Evolutionary conservation across 164 flowering plant genomes (phyloP).

Genomic region (Berberis thunbergii): DNA sequence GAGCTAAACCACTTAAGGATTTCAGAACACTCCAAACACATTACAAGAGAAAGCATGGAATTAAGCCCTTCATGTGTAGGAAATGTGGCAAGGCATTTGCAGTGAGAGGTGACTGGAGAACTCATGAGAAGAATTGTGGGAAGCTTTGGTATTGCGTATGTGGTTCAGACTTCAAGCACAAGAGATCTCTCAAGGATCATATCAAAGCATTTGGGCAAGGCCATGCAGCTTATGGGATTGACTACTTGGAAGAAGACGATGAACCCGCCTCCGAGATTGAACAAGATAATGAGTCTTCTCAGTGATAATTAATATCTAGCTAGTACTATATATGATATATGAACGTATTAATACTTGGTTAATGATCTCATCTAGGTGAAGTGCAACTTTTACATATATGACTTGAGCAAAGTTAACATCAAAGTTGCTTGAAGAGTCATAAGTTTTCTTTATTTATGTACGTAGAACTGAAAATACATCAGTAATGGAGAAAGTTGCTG

Average conservation of each 20-base stretch:
- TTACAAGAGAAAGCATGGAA: constrained; percentile 15
- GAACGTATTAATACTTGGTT: neutral
- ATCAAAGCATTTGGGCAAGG: constrained; percentile 9
- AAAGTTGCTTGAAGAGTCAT: no score
- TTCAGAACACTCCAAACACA: constrained; percentile 11
- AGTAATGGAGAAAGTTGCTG: no score
- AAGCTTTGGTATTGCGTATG: constrained; percentile 11
- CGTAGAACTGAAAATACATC: no score
- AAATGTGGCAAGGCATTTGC: constrained; percentile 11
- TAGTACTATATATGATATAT: neutral
- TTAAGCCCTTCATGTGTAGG: constrained; percentile 12
- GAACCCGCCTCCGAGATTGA: neutral
- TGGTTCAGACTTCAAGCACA: constrained; percentile 12
- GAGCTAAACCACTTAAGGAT: constrained; percentile 37
- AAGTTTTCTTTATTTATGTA: no score
- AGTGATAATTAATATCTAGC: neutral
- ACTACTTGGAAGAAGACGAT: constrained; percentile 1
- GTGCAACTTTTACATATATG: no score
- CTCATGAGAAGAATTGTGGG: constrained; percentile 12
- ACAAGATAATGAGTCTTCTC: neutral
- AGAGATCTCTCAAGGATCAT: constrained; percentile 10
- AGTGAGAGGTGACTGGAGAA: constrained; percentile 11
- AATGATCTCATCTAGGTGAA: neutral
- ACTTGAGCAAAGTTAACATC: no score
- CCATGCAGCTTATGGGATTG: neutral